Conservation (phyloP, 495 filamentous ascomycete species). For the Aspergillus hancockii region DNA sequence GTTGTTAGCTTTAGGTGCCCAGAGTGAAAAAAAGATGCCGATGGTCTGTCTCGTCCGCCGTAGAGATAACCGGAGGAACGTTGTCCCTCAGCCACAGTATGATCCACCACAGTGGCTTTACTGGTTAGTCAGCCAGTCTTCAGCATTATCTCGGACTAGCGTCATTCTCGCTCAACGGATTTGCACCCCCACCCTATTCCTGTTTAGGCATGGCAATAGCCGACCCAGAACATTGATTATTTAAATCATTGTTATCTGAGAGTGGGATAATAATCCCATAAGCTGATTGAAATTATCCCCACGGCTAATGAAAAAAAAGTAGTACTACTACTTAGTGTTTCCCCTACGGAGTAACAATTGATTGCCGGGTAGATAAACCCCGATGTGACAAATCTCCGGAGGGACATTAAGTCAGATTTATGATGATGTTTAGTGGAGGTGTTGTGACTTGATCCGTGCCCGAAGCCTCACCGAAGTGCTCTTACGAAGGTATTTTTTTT, state of each 20-base stretch:
- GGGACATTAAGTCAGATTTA: not conserved
- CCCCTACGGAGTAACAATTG: not conserved
- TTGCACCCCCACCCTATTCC: constrained; percentile 27
- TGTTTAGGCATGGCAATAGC: constrained; percentile 21
- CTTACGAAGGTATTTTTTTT: constrained; percentile 10
- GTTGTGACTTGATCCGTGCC: constrained; percentile 15
- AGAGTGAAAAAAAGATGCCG: constrained; percentile 14
- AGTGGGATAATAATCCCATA: constrained; percentile 7
- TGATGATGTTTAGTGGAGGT: not conserved
- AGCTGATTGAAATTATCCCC: not conserved
- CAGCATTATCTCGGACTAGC: not conserved
- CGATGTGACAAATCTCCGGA: constrained; percentile 14
- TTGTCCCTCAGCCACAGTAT: not conserved
- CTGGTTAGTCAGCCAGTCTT: not conserved
- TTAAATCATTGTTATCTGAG: not conserved
- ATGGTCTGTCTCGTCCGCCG: constrained; percentile 5
- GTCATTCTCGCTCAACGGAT: constrained; percentile 11
- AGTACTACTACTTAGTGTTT: too few relatives aligned
- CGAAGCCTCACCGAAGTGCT: constrained; percentile 26
- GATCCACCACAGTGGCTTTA: not conserved
- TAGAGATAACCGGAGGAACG: not conserved
- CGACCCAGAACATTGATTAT: constrained; percentile 9
- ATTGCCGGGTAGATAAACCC: constrained; percentile 5
- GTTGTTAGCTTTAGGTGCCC: not conserved
- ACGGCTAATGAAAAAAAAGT: not conserved